These are phyloP conservation scores for Verbascum thapsus DNA, from an alignment of 257 asterid genomes.

Conservation along the genomic window DNA sequence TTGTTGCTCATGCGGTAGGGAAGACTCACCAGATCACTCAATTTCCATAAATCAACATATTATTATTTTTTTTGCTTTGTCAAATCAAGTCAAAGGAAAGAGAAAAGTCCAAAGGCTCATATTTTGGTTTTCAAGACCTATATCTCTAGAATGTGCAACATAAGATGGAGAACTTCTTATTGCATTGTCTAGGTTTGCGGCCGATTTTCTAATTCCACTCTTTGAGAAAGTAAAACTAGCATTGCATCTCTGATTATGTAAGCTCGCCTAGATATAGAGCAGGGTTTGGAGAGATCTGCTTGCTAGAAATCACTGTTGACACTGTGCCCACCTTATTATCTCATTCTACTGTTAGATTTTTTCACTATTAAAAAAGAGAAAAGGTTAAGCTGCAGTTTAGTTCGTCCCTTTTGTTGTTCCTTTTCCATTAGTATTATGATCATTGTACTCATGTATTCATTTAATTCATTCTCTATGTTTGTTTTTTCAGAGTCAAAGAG, in stretches of 20 bases:
- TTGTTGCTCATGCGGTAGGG: constrained; percentile 10
- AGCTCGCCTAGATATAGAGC: constrained; percentile 8
- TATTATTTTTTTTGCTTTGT: background rate
- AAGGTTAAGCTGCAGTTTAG: background rate
- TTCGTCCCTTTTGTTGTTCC: background rate
- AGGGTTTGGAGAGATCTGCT: constrained; percentile 12
- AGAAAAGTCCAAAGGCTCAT: background rate
- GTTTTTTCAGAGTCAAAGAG: constrained; percentile 77
- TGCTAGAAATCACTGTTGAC: background rate
- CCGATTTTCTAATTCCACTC: background rate
- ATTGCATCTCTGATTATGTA: background rate
- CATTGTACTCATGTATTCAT: constrained; percentile 12
- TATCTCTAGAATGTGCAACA: background rate
- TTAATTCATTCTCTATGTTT: constrained; percentile 4
- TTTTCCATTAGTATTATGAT: constrained; percentile 5
- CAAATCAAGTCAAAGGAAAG: background rate
- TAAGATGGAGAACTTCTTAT: background rate
- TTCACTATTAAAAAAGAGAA: background rate
- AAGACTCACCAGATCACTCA: constrained; percentile 3
- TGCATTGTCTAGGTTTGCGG: background rate
- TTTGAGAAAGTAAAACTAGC: constrained; percentile 9
- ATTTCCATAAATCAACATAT: no score
- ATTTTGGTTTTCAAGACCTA: background rate
- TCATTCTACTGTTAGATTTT: background rate
- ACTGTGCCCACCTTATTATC: background rate